Base-by-base conservation (phyloP, 768 basidiomycete genomes). In the Tricholoma sp. region DNA sequence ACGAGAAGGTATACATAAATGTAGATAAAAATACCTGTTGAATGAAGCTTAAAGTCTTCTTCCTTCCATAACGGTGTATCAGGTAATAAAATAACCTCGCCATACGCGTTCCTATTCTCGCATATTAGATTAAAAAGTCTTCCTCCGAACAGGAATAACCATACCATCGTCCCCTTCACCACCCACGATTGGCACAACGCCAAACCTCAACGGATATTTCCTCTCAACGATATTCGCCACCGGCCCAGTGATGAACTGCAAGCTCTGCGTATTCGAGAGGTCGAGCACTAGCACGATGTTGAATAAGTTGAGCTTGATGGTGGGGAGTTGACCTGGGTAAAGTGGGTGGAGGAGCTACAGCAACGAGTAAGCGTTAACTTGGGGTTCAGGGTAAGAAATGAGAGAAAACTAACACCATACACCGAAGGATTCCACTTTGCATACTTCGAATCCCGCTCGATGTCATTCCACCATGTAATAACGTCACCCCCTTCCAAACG, bases 381-480 rank as follows among this genome's bases (percentile, higher is more conserved):
- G 46, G n/a, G 56, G 21, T 27, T 22, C 27, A 57, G 53, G 50
- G 34, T 46, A 24, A 14, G 19, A 29, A 57, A 12, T 11, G 50
- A 46, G 18, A 27, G 27, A 14, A 34, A 39, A 70, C 80, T 39
- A 62, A 86, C 86, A 32, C 67, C 64, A 57, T 75, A 74, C 32
- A 88, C 65, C 16, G 82, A 82, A 6, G 81, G 66, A 29, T 68
- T 74, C 79, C 80, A 86, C 19, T 68, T 66, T 5, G 76, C 76
- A 58, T 73, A 92, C 77, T 84, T 77, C 39, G 72, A 76, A 70
- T 98, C 97, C 60, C 83, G 89, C 73, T 91, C 88, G 18, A 98
- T 71, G 66, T 99, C 86, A 69, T 98, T 99, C 87, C 88, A 90
- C 83, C 91, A 98, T 0, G 86, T 66, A 37, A 95, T 79, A 3